A percentile compares a stretch with the other conserved stretches of the same genome.
Evolutionary conservation across 2,329 filamentous ascomycete species (phyloP).

Genomic region (Pseudogymnoascus destructans): DNA sequence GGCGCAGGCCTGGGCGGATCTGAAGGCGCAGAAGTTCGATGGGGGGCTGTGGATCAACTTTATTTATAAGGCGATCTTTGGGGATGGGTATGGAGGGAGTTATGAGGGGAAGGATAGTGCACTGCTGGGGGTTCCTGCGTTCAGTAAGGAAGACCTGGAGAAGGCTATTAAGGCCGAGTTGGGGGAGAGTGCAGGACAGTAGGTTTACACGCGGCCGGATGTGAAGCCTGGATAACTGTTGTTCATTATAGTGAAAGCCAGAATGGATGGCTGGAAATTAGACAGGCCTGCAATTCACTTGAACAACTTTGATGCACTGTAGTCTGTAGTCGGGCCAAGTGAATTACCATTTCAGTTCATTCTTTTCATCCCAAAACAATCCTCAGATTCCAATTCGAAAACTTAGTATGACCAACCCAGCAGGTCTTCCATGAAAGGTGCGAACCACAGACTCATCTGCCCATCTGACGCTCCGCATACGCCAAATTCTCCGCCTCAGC

Average conservation of each 20-base stretch:
- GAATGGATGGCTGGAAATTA: background rate
- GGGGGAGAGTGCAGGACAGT: background rate
- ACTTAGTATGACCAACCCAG: background rate
- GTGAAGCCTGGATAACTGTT: no score
- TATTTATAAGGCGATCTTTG: slow-evolving; percentile 26
- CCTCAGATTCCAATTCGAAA: background rate
- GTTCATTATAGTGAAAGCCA: background rate
- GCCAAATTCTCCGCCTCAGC: background rate
- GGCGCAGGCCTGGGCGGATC: slow-evolving; percentile 15
- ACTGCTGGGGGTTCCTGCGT: slow-evolving; percentile 32
- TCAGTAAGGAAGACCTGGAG: slow-evolving; percentile 31
- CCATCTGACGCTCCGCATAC: background rate
- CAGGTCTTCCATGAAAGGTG: background rate
- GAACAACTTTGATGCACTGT: background rate
- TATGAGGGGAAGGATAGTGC: slow-evolving; percentile 29
- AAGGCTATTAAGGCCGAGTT: slow-evolving; percentile 19
- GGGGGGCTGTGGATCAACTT: slow-evolving; percentile 25
- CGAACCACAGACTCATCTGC: no score
- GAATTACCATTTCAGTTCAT: background rate
- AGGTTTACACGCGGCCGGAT: background rate
- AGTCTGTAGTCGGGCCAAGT: no score
- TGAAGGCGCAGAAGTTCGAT: slow-evolving; percentile 22
- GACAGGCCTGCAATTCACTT: background rate
- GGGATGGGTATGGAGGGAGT: slow-evolving; percentile 25
- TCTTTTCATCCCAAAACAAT: background rate